These are phyloP conservation scores for Scorias spongiosa DNA, from an alignment of 2,329 filamentous ascomycete species.

Conservation along the genomic window DNA sequence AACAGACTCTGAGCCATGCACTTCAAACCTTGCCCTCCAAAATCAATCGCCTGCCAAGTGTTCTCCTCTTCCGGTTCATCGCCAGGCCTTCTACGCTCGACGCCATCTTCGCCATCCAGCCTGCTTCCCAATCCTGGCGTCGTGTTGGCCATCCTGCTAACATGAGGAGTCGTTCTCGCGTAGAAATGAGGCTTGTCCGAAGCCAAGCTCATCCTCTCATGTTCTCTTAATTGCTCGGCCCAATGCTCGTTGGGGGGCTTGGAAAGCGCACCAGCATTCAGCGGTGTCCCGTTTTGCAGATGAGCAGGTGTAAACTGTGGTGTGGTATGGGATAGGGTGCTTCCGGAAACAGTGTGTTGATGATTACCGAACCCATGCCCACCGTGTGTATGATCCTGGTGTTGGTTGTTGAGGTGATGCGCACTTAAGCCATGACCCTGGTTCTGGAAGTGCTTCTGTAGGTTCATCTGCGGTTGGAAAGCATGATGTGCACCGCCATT, in stretches of 20 bases:
- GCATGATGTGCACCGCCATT: slow-evolving; percentile 53
- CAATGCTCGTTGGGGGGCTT: slow-evolving; percentile 58
- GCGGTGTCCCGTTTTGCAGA: slow-evolving; percentile 45
- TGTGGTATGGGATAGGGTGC: slow-evolving; percentile 49
- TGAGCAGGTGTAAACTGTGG: slow-evolving; percentile 45
- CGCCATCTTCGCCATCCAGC: slow-evolving; percentile 37
- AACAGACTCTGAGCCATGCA: slow-evolving; percentile 70
- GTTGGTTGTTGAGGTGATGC: slow-evolving; percentile 26
- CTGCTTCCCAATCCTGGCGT: slow-evolving; percentile 29
- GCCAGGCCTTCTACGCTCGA: slow-evolving; percentile 40
- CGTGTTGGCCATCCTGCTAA: slow-evolving; percentile 10
- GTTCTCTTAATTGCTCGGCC: slow-evolving; percentile 63
- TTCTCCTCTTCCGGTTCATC: slow-evolving; percentile 44
- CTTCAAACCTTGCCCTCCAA: slow-evolving; percentile 88
- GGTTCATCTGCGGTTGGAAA: slow-evolving; percentile 38
- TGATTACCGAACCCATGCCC: slow-evolving; percentile 41
- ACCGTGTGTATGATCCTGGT: slow-evolving; percentile 35
- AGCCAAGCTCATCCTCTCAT: slow-evolving; percentile 14
- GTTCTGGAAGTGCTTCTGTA: slow-evolving; percentile 57
- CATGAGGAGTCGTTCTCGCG: slow-evolving; percentile 44
- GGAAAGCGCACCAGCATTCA: slow-evolving; percentile 33
- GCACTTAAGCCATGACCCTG: slow-evolving; percentile 33
- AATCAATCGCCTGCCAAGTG: slow-evolving; percentile 84
- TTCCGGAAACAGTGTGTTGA: slow-evolving; percentile 44
- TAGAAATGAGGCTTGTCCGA: slow-evolving; percentile 48